Evolutionary conservation across 352 stramenopile species (phyloP), one percentile per base, ranked within the genome.

Genomic region (Thalassiosira oceanica): DNA sequence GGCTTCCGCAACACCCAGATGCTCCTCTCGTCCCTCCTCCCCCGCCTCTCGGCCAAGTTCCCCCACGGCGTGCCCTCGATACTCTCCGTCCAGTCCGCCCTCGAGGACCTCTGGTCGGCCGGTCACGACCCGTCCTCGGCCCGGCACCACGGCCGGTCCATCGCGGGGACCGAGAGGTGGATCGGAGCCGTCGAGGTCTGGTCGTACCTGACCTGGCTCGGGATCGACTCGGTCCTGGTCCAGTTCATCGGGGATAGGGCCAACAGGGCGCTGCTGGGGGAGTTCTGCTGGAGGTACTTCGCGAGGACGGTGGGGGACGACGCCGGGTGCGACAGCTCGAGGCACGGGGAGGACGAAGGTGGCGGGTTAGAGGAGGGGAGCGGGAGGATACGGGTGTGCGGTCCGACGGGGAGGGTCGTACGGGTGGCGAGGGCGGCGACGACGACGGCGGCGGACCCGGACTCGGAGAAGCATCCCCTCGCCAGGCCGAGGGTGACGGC

Each of bases 161-260:
- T 90, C 42, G 42, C 71, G 1, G 65, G 56, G 7, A 84, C 68
- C 28, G 45, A 29, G 8, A 64, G 16, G 16, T 75, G 62, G 37
- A 87, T 90, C 64, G 83, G 83, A 8, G 74, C 83, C 13, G 44
- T 88, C 1, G 83, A 90, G 60, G 80, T 85, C 8, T 73, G 57
- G 21, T 77, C 71, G 11, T 51, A 83, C 8, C 61, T 88, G 2
- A 50, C 51, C 7, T 86, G 60, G 68, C 49, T 60, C 28, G 53
- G 70, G 7, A 57, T 88, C 4, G 83, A 90, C 69, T 45, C 77
- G 1, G 74, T 61, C 0, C 73, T 90, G n/a, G 43, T 90, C 18
- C 83, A 90, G 69, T 90, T 88, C 55, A 70, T 87, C 16, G 71
- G 67, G 26, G 81, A 54, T 21, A 0, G 29, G 2, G 16, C 65